These are phyloP conservation scores for Agastache rugosa DNA, from an alignment of 257 asterid species.

Conservation along the genomic window DNA sequence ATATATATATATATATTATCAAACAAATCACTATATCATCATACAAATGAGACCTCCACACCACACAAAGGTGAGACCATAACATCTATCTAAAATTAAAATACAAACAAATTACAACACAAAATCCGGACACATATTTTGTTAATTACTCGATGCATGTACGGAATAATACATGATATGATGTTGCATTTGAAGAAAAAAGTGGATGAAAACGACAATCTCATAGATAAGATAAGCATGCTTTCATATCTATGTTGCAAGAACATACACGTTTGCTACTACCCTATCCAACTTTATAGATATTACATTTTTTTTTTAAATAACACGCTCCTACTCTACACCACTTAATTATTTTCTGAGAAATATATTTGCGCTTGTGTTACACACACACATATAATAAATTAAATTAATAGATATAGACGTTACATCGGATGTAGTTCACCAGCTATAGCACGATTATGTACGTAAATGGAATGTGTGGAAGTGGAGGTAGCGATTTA, in stretches of 20 bases:
- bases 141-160: neutral
- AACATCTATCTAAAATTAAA: neutral
- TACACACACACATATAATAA: too few relatives aligned
- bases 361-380: too few relatives aligned
- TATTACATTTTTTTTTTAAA: neutral
- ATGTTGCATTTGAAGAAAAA: neutral
- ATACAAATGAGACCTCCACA: too few relatives aligned
- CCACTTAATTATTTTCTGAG: neutral
- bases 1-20: too few relatives aligned
- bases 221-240: constrained; percentile 10
- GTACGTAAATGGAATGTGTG: constrained; percentile 1
- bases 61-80: too few relatives aligned
- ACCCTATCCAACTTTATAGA: too few relatives aligned
- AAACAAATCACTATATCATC: too few relatives aligned
- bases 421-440: neutral
- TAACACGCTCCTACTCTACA: neutral
- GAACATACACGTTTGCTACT: neutral
- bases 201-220: constrained; percentile 20
- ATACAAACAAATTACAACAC: neutral
- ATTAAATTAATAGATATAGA: neutral
- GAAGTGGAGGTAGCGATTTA: neutral
- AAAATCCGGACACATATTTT: neutral
- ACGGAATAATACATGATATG: too few relatives aligned
- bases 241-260: neutral
- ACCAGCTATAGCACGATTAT: neutral